These are phyloP conservation scores for Chalaropsis thielavioides DNA, from an alignment of 2,329 filamentous ascomycete genomes.

Conservation along the genomic window DNA sequence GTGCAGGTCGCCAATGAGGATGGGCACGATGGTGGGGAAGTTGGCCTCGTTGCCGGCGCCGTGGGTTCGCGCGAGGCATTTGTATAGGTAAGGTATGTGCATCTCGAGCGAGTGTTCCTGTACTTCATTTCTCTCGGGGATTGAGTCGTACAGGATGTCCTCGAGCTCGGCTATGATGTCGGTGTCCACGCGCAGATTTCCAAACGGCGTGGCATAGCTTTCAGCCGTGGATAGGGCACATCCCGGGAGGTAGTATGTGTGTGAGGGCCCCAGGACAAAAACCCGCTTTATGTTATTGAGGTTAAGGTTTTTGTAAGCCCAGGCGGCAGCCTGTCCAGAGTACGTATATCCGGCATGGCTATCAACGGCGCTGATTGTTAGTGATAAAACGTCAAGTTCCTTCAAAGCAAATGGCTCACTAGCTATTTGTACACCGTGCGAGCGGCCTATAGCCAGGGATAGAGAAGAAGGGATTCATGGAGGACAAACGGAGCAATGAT, in stretches of 20 bases:
- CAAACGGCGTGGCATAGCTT: constrained; percentile 60
- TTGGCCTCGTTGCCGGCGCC: constrained; percentile 28
- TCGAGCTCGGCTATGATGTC: constrained; percentile 38
- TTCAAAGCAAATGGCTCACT: neutral
- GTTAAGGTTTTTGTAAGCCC: constrained; percentile 84
- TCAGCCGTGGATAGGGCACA: constrained; percentile 62
- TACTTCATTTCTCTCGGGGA: constrained; percentile 54
- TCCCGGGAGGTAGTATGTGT: constrained; percentile 66
- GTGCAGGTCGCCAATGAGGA: constrained; percentile 68
- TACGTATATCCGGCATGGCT: constrained; percentile 91
- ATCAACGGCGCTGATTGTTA: neutral
- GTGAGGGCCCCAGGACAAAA: constrained; percentile 85
- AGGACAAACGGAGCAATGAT: constrained; percentile 79
- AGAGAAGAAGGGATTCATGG: constrained; percentile 5
- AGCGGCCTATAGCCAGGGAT: neutral
- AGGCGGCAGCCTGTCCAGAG: constrained; percentile 83
- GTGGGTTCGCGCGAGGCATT: constrained; percentile 45
- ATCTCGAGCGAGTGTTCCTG: constrained; percentile 91
- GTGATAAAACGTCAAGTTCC: constrained; percentile 1
- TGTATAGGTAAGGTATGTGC: constrained; percentile 88
- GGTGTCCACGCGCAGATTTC: constrained; percentile 51
- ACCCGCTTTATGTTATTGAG: constrained; percentile 69
- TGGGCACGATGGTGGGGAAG: constrained; percentile 66
- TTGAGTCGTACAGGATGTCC: constrained; percentile 31
- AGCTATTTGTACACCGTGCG: neutral